Conservation (phyloP, 805 yeast species). For the Kluyveromyces wickerhamii region DNA sequence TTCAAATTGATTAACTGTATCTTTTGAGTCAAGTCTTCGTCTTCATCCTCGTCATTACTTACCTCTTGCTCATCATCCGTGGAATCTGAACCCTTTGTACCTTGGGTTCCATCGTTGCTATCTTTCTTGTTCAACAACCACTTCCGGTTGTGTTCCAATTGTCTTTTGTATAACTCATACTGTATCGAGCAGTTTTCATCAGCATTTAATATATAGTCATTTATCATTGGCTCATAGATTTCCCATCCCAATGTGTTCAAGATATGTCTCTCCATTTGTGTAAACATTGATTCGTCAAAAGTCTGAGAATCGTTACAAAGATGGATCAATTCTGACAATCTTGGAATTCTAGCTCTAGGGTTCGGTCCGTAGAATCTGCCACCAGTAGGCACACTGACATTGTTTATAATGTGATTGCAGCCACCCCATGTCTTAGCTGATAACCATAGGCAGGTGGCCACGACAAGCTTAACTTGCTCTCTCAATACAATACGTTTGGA, state of each 20-base stretch:
- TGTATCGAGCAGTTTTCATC: conserved; percentile 38
- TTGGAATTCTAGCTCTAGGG: conserved; percentile 66
- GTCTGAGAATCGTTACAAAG: conserved; percentile 58
- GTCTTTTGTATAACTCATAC: conserved; percentile 30
- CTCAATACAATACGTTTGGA: conserved; percentile 76
- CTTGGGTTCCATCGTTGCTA: conserved; percentile 12
- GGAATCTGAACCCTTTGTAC: conserved; percentile 22
- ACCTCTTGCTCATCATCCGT: conserved; percentile 19
- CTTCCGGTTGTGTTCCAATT: conserved; percentile 21
- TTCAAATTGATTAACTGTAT: conserved; percentile 39
- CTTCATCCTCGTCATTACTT: conserved; percentile 15
- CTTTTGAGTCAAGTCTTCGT: conserved; percentile 25
- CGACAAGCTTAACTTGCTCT: conserved; percentile 84
- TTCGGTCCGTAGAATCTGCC: conserved; percentile 63
- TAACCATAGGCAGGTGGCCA: conserved; percentile 88
- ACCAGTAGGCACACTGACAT: conserved; percentile 41
- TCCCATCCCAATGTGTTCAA: conserved; percentile 66
- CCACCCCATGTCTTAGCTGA: conserved; percentile 81
- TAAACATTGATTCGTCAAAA: conserved; percentile 52
- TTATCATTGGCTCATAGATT: conserved; percentile 53
- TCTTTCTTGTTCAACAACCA: conserved; percentile 12
- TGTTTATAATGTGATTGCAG: conserved; percentile 56
- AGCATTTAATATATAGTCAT: conserved; percentile 38
- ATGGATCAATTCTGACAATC: conserved; percentile 60
- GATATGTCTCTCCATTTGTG: conserved; percentile 74